Evolutionary conservation across 768 basidiomycete species (phyloP), one percentile per base, ranked within the genome.

Genomic region (Russula abietina): DNA sequence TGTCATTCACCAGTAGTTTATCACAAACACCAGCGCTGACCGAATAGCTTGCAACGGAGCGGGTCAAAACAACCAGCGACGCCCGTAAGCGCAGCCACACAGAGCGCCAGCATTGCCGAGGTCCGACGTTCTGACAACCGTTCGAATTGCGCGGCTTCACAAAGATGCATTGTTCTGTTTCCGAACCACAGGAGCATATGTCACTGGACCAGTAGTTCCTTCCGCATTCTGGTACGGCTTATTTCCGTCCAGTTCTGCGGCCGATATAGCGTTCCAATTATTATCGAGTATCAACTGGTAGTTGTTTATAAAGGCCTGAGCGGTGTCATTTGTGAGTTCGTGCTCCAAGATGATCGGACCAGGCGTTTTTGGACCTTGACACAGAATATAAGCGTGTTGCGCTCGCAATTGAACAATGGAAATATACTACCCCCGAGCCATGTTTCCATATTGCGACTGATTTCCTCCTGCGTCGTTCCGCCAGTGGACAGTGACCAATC

Each of bases 401-500:
- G 36, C 17, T 14, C 26, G 17, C 28, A n/a, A 32, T 46, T 22
- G 43, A 26, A 53, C 4, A 12, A 43, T 1, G 43, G 12, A 36
- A 8, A 51, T 22, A 24, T 32, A 57, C 7, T 55, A 67, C 66
- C 64, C 7, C 30, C 30, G 5, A 53, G 43, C 64, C 66, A 65
- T 11, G n/a, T 28, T 45, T 65, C 57, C 26, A 67, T 56, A n/a
- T 62, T 50, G 11, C 32, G 41, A 8, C 56, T 45, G 26, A 67
- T 61, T 10, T 57, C 17, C 9, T 78, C 70, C 19, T 72, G 67
- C 2, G 84, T 85, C 1, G 83, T 84, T 55, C 69, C 73, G 52
- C 70, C 41, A 74, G 57, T 70, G 65, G 36, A 71, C 68, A 91
- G 75, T 45, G 80, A 81, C 93, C 93, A 95, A 73, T 95, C 93